A percentile compares a stretch with the other conserved stretches of the same genome.
phyloP scores from a whole-genome alignment of 2,329 filamentous ascomycete species.

The Phyllosticta citrichinensis region DNA sequence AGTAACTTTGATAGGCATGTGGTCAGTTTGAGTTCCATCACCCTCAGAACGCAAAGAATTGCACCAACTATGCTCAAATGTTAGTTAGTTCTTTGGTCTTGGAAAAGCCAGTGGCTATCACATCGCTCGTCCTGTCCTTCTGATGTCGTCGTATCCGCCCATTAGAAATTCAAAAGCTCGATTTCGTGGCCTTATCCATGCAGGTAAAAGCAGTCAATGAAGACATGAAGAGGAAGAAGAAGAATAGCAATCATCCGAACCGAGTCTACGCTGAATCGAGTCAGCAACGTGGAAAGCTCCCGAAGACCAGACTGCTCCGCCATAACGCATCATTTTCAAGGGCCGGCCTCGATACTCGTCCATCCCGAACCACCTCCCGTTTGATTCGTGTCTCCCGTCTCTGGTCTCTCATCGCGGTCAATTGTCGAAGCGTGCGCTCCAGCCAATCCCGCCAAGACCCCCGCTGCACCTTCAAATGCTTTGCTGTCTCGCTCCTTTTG shows the following conservation, averaged over 20 bases:
- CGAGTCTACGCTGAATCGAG: neutral
- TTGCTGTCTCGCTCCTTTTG: neutral
- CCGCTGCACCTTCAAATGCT: neutral
- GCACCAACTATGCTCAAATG: too few species aligned
- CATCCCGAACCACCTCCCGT: neutral
- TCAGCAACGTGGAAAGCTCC: neutral
- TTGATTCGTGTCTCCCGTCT: neutral
- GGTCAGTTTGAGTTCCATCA: too few species aligned
- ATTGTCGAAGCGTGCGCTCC: neutral
- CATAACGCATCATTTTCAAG: neutral
- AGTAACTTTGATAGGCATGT: too few species aligned
- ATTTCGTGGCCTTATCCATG: too few species aligned
- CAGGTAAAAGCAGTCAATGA: too few species aligned
- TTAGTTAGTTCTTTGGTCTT: too few species aligned
- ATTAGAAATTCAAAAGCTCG: too few species aligned
- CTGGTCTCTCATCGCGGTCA: neutral
- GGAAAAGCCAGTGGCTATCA: too few species aligned
- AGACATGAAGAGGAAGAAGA: too few species aligned
- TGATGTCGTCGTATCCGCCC: too few species aligned
- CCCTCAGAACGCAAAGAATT: too few species aligned
- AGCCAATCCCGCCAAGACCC: neutral
- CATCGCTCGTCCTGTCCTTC: too few species aligned
- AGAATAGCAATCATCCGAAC: neutral
- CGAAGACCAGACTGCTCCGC: neutral
- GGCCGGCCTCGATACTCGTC: neutral